Conservation (phyloP, 306 rosid species). For the Luffa acutangula region DNA sequence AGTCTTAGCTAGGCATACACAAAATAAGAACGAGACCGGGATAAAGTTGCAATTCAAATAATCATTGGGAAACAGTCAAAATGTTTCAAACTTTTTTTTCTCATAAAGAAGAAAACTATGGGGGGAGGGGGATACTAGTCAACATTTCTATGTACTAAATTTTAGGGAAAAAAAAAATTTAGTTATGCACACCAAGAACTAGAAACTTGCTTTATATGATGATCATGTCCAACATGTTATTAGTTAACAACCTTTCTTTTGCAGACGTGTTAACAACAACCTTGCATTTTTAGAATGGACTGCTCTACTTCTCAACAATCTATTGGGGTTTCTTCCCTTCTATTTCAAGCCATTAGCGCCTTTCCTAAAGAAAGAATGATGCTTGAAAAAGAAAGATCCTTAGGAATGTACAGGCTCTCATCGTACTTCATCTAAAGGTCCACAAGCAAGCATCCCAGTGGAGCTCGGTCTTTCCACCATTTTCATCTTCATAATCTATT, state of each 20-base stretch:
- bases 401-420: slow-evolving; percentile 59
- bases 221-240: too few relatives aligned
- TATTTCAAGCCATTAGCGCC: slow-evolving; percentile 60
- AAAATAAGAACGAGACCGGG: too few relatives aligned
- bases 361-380: slow-evolving; percentile 48
- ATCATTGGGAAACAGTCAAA: too few relatives aligned
- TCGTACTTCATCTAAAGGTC: slow-evolving; percentile 49
- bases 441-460: slow-evolving; percentile 44
- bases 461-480: slow-evolving; percentile 48
- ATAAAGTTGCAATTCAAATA: too few relatives aligned
- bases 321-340: slow-evolving; percentile 49
- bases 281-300: slow-evolving; percentile 35
- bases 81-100: not conserved
- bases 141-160: too few relatives aligned
- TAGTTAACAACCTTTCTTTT: not conserved
- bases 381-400: slow-evolving; percentile 51
- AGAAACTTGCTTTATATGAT: too few relatives aligned
- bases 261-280: too few relatives aligned
- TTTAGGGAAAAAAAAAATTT: too few relatives aligned
- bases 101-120: too few relatives aligned
- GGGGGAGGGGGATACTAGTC: not conserved
- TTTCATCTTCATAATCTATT: slow-evolving; percentile 38
- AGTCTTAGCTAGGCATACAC: too few relatives aligned
- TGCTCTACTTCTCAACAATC: slow-evolving; percentile 30
- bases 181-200: too few relatives aligned